These are phyloP conservation scores for Fusarium metavorans DNA, from an alignment of 2,329 filamentous ascomycete species.

Conservation along the genomic window DNA sequence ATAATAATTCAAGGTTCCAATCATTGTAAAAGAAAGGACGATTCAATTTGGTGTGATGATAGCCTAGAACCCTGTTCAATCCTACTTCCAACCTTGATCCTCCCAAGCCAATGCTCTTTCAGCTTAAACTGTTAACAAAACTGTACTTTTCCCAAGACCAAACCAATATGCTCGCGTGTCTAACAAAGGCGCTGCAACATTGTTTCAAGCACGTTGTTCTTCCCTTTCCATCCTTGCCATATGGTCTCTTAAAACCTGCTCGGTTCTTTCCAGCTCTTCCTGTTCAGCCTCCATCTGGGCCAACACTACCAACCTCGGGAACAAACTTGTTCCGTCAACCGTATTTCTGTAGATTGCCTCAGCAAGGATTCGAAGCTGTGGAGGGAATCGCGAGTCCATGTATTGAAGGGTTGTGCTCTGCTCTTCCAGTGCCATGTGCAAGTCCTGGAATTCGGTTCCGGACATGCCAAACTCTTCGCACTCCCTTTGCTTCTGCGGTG, in stretches of 20 bases:
- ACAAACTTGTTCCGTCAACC: constrained; percentile 45
- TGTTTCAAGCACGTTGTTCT: background rate
- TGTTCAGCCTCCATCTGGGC: constrained; percentile 32
- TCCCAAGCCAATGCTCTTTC: background rate
- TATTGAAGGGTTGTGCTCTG: constrained; percentile 56
- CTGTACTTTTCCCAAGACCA: background rate
- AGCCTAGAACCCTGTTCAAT: background rate
- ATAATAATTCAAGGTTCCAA: no score
- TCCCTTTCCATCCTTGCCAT: no score
- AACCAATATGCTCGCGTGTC: background rate
- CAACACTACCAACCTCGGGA: constrained; percentile 40
- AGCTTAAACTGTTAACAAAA: background rate
- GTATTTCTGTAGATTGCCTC: constrained; percentile 53
- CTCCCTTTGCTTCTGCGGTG: constrained; percentile 48
- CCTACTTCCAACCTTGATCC: background rate
- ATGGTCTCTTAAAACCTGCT: no score
- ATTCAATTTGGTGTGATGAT: background rate
- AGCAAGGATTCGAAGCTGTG: constrained; percentile 63
- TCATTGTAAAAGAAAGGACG: background rate
- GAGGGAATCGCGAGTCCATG: constrained; percentile 56
- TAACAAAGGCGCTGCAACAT: background rate
- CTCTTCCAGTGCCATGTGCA: constrained; percentile 45
- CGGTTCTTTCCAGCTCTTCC: no score
- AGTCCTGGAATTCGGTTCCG: constrained; percentile 42
- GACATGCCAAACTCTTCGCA: constrained; percentile 53